Percentiles rank a stretch among this genome's conserved stretches.
phyloP scores from a whole-genome alignment of 2,329 filamentous ascomycete genomes.

The Fusarium subtropicale region DNA sequence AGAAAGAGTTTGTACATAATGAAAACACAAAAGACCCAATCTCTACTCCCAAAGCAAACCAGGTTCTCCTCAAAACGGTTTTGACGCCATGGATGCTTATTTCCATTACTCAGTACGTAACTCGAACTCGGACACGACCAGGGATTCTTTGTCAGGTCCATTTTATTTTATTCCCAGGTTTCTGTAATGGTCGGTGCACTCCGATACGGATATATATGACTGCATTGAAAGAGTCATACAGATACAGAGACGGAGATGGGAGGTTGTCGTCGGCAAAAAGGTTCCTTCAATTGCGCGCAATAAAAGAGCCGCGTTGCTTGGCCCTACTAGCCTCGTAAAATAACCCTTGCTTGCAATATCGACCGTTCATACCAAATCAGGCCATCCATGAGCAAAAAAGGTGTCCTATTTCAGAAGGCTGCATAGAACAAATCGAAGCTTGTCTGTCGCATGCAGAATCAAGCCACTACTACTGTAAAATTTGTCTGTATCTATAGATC shows the following conservation, averaged over 20 bases:
- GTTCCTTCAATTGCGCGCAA: background rate
- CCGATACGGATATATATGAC: conserved; percentile 28
- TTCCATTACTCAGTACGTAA: conserved; percentile 29
- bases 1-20: conserved; percentile 27
- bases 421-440: conserved; percentile 38
- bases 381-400: conserved; percentile 5
- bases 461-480: conserved; percentile 24
- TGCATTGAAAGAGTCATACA: conserved; percentile 7
- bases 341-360: background rate
- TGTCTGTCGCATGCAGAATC: conserved; percentile 18
- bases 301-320: conserved; percentile 28
- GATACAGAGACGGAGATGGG: conserved; percentile 14
- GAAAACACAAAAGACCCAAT: conserved; percentile 13
- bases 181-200: conserved; percentile 12
- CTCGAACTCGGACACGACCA: conserved; percentile 2
- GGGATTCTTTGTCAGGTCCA: conserved; percentile 5
- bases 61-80: conserved; percentile 37
- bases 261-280: conserved; percentile 29
- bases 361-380: conserved; percentile 16
- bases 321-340: background rate
- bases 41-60: background rate
- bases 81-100: conserved; percentile 34
- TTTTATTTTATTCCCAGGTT: conserved; percentile 10
- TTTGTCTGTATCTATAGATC: background rate
- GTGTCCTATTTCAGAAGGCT: conserved; percentile 1